Conservation (phyloP, 495 filamentous ascomycete species). For the Penicillium fimorum region DNA sequence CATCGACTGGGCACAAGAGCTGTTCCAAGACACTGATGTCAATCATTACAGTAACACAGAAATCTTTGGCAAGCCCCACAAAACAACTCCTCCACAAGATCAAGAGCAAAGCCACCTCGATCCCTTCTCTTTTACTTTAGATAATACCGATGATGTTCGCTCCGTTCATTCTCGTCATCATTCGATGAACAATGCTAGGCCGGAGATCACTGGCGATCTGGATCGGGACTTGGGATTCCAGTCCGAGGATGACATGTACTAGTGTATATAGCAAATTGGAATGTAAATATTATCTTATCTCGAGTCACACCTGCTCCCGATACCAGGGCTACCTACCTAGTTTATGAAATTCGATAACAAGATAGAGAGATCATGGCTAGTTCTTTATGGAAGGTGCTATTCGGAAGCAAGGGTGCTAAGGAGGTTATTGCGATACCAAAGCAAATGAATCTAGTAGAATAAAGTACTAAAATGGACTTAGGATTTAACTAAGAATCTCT, state of each 20-base stretch:
- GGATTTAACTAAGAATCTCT: no score
- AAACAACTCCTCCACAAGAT: background rate
- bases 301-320: background rate
- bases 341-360: background rate
- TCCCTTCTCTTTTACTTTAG: slow-evolving; percentile 30
- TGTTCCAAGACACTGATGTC: slow-evolving; percentile 30
- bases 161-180: slow-evolving; percentile 3
- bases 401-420: no score
- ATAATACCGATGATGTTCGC: slow-evolving; percentile 9
- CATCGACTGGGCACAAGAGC: slow-evolving; percentile 39
- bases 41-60: slow-evolving; percentile 2
- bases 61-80: slow-evolving; percentile 4
- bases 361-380: background rate
- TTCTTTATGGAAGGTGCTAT: no score
- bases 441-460: no score
- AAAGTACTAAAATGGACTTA: no score
- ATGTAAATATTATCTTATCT: background rate
- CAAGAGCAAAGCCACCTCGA: slow-evolving; percentile 21
- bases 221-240: slow-evolving; percentile 41
- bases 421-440: no score
- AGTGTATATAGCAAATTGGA: background rate
- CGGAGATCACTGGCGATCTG: slow-evolving; percentile 43
- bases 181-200: slow-evolving; percentile 14
- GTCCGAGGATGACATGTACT: slow-evolving; percentile 41
- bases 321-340: no score